phyloP scores from a whole-genome alignment of 768 basidiomycete species.

The Tylopilus rubrobrunneus region DNA sequence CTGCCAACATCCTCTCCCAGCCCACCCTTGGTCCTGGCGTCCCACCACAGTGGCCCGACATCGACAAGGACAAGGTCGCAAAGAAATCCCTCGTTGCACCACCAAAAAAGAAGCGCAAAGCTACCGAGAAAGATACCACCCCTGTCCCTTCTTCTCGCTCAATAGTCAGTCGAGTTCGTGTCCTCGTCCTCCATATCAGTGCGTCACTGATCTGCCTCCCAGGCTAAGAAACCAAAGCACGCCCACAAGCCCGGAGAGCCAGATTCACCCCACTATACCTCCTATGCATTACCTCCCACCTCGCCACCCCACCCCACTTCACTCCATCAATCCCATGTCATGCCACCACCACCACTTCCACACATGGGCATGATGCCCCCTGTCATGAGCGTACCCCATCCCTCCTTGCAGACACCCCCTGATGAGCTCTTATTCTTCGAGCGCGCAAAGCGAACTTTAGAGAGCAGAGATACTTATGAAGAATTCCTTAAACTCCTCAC shows the following conservation, averaged over 20 bases:
- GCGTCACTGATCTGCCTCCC: conserved; percentile 8
- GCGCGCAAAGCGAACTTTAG: conserved; percentile 77
- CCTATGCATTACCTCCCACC: conserved; percentile 42
- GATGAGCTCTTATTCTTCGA: conserved; percentile 95
- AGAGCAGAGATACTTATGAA: conserved; percentile 75
- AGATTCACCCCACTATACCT: conserved; percentile 42
- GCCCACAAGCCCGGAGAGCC: conserved; percentile 58
- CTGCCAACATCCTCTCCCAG: conserved; percentile 50
- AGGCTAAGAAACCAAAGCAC: conserved; percentile 64
- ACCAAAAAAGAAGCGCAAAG: conserved; percentile 58
- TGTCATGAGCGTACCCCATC: conserved; percentile 25
- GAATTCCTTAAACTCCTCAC: conserved; percentile 93
- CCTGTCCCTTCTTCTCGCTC: conserved; percentile 53
- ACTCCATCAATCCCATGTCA: conserved; percentile 23
- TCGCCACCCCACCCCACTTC: conserved; percentile 28
- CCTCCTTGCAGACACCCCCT: conserved; percentile 38
- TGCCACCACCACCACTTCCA: conserved; percentile 27
- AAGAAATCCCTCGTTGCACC: conserved; percentile 41
- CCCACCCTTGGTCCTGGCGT: conserved; percentile 36
- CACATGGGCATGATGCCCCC: conserved; percentile 26
- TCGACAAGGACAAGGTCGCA: conserved; percentile 35
- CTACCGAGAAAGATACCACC: conserved; percentile 63
- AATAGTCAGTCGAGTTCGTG: conserved; percentile 45
- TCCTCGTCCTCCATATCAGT: background rate
- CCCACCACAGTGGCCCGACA: conserved; percentile 40